Percentiles rank a stretch among this genome's conserved stretches.
Evolutionary conservation across 1,284 basidiomycete species (phyloP).

Genomic region (Amylostereum areolatum): DNA sequence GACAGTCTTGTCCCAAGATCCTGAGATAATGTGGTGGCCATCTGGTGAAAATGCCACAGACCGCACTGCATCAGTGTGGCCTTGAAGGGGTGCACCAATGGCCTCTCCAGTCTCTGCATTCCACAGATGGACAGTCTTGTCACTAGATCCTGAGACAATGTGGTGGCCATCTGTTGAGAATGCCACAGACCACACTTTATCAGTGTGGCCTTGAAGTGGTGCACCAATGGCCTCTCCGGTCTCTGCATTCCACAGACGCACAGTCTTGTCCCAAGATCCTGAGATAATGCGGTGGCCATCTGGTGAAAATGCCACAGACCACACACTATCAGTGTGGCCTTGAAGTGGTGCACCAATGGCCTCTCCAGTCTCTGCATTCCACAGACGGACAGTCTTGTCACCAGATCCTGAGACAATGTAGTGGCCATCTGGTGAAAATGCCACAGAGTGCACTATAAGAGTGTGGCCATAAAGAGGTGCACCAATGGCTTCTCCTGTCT

Average conservation of each 20-base stretch:
- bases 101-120: no score
- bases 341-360: background rate
- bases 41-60: no score
- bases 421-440: conserved; percentile 13
- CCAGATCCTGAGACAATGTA: conserved; percentile 20
- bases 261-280: background rate
- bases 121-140: no score
- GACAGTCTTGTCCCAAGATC: no score
- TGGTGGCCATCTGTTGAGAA: no score
- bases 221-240: conserved; percentile 11
- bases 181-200: no score
- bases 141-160: no score
- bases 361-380: conserved; percentile 16
- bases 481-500: conserved; percentile 13
- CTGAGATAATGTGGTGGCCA: no score
- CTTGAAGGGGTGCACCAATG: no score
- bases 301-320: conserved; percentile 8
- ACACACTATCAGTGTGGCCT: conserved; percentile 10
- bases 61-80: no score
- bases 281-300: conserved; percentile 1
- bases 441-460: conserved; percentile 3
- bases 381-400: conserved; percentile 20
- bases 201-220: conserved; percentile 13
- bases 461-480: conserved; percentile 4
- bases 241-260: background rate